A percentile compares a stretch with the other conserved stretches of the same genome.
Evolutionary conservation across 768 basidiomycete species (phyloP).

Genomic region (Hypholoma fasciculare): DNA sequence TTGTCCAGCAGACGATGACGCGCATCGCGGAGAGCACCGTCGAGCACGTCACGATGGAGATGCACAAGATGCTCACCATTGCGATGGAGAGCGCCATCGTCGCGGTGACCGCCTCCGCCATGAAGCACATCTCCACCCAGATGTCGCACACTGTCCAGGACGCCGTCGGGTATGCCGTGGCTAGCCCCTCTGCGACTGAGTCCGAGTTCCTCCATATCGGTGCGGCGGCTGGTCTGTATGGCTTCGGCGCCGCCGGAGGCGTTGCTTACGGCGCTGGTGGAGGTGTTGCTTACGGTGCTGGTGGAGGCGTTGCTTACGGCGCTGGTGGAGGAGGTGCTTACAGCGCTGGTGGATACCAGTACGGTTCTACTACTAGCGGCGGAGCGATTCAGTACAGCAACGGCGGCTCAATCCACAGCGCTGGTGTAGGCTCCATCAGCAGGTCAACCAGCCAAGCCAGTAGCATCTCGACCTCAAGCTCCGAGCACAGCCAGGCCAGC

Average conservation of each 20-base stretch:
- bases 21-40: slow-evolving; percentile 21
- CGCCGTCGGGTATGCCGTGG: slow-evolving; percentile 11
- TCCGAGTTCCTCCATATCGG: slow-evolving; percentile 14
- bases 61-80: slow-evolving; percentile 18
- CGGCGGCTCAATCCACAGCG: neutral
- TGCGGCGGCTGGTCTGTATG: slow-evolving; percentile 1
- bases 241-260: neutral
- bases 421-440: neutral
- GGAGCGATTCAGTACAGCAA: neutral
- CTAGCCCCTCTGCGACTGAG: slow-evolving; percentile 17
- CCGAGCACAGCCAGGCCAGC: slow-evolving; percentile 1
- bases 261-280: neutral
- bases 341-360: neutral
- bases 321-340: slow-evolving; percentile 1
- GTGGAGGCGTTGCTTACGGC: neutral
- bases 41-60: slow-evolving; percentile 16
- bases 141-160: slow-evolving; percentile 14
- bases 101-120: slow-evolving; percentile 17
- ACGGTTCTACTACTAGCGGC: neutral
- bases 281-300: neutral
- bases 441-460: slow-evolving; percentile 3
- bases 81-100: slow-evolving; percentile 20
- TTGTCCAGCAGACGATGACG: slow-evolving; percentile 19
- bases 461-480: slow-evolving; percentile 3
- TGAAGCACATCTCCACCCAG: slow-evolving; percentile 16